Evolutionary conservation across 176 grass and related monocot genomes (phyloP).

Genomic region (barley (Hordeum vulgare)): MorexV3_pseudomolecules_assembly NC_058519.1:88558337-88558836

Average conservation of each 20-base stretch:
- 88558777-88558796: neutral
- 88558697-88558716: neutral
- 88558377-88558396: neutral
- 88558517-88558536: constrained; percentile 57
- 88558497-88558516: constrained; percentile 56
- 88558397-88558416: neutral
- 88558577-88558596: neutral
- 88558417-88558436: neutral
- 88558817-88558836: neutral
- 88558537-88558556: constrained; percentile 16
- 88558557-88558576: neutral
- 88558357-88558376: neutral
- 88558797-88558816: neutral
- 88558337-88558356: neutral
- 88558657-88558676: neutral
- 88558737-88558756: neutral
- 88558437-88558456: neutral
- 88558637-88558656: neutral
- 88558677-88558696: neutral
- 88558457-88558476: constrained; percentile 68
- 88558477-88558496: constrained; percentile 58
- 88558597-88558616: neutral
- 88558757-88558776: neutral
- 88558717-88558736: neutral
- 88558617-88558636: neutral